Percentiles rank a stretch among this genome's conserved stretches.
Evolutionary conservation across 805 yeast genomes (phyloP).

Genomic region (Brettanomyces sp.): DNA sequence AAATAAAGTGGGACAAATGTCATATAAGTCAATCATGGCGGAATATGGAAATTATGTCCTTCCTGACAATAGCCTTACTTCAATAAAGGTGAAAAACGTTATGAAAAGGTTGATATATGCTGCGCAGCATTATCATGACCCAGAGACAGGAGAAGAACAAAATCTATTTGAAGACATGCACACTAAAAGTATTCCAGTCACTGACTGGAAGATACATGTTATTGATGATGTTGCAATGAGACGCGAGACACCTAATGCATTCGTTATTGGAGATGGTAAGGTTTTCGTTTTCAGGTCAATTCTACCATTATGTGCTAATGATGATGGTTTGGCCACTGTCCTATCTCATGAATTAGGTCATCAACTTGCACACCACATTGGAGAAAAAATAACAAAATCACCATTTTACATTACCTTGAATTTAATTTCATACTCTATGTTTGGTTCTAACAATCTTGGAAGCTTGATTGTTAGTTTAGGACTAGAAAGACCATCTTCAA

Average conservation of each 20-base stretch:
- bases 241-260: constrained; percentile 88
- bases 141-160: constrained; percentile 19
- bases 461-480: constrained; percentile 44
- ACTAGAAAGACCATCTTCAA: constrained; percentile 72
- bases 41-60: constrained; percentile 46
- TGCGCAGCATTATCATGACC: constrained; percentile 34
- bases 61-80: constrained; percentile 55
- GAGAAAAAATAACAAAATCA: constrained; percentile 69
- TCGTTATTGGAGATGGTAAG: constrained; percentile 92
- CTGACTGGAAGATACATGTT: constrained; percentile 75
- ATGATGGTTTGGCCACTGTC: constrained; percentile 93
- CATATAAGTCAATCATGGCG: constrained; percentile 50
- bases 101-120: constrained; percentile 58
- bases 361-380: constrained; percentile 85
- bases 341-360: constrained; percentile 90
- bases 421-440: constrained; percentile 43
- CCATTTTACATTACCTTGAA: constrained; percentile 60
- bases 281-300: constrained; percentile 82
- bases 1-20: constrained; percentile 46
- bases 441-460: constrained; percentile 49
- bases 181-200: constrained; percentile 17
- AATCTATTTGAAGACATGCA: constrained; percentile 19
- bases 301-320: constrained; percentile 66
- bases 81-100: constrained; percentile 44
- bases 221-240: constrained; percentile 44